Percentiles rank a stretch among this genome's conserved stretches.
Conservation (phyloP, 768 basidiomycete species). For the Artomyces pyxidatus region DNA sequence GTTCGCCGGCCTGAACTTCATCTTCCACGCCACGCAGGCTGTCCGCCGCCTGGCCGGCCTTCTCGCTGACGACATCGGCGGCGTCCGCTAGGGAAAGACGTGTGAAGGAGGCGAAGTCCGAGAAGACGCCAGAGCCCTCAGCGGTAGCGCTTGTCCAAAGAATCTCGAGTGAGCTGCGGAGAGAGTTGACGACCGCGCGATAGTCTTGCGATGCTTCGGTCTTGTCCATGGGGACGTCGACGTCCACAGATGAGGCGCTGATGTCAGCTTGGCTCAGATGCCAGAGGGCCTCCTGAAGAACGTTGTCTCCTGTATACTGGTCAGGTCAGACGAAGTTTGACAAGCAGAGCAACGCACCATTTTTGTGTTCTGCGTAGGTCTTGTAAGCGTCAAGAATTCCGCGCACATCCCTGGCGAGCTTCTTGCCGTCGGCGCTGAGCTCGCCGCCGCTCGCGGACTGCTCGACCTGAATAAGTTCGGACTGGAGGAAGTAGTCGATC, state of each 20-base stretch:
- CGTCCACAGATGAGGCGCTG: conserved; percentile 27
- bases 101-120: conserved; percentile 57
- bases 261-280: conserved; percentile 52
- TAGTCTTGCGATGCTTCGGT: conserved; percentile 44
- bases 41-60: conserved; percentile 45
- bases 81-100: conserved; percentile 61
- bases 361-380: conserved; percentile 44
- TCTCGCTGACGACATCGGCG: conserved; percentile 47
- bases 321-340: not conserved
- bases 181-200: conserved; percentile 37
- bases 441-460: conserved; percentile 28
- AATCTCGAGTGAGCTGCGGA: conserved; percentile 43
- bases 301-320: conserved; percentile 42
- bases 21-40: conserved; percentile 46
- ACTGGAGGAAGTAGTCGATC: conserved; percentile 47
- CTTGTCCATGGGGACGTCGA: conserved; percentile 24
- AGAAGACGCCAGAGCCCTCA: conserved; percentile 45
- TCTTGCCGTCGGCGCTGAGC: conserved; percentile 47
- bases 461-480: conserved; percentile 40
- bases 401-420: conserved; percentile 42
- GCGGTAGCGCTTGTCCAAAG: conserved; percentile 45
- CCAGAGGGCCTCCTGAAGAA: conserved; percentile 60
- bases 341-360: conserved; percentile 31
- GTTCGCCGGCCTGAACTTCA: conserved; percentile 52
- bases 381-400: conserved; percentile 53